Evolutionary conservation across 1,139 yeast genomes (phyloP).

Genomic region (Pichia sp.): DNA sequence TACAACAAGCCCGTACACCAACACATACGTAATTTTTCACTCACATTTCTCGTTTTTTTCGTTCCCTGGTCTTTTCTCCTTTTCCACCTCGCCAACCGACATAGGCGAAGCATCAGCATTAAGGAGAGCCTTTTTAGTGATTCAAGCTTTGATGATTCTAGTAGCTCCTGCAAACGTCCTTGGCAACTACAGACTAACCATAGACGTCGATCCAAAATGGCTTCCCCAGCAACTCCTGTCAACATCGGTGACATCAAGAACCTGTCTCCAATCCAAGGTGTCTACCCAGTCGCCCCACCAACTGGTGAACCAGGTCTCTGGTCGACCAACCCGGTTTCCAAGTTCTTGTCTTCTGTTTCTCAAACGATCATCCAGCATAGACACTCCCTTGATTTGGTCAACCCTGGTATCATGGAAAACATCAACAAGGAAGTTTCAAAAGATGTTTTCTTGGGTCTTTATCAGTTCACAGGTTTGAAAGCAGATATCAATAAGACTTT

Average conservation of each 20-base stretch:
- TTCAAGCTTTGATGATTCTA: not conserved
- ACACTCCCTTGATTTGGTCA: constrained; percentile 70
- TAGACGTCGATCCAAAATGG: constrained; percentile 14
- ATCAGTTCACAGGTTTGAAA: constrained; percentile 91
- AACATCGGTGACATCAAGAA: constrained; percentile 30
- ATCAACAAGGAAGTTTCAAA: constrained; percentile 88
- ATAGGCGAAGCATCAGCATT: not conserved
- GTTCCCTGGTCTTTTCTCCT: not conserved
- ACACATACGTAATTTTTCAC: not conserved
- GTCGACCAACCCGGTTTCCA: constrained; percentile 83
- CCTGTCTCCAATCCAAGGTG: constrained; percentile 56
- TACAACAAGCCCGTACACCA: not conserved
- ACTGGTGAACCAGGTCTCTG: constrained; percentile 54
- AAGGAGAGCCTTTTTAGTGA: not conserved
- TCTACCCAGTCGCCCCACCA: constrained; percentile 48
- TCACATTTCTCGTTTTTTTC: not conserved
- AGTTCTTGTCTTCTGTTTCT: constrained; percentile 75
- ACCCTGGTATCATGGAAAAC: constrained; percentile 95
- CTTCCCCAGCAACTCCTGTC: constrained; percentile 17
- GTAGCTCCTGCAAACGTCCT: not conserved
- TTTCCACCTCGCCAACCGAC: not conserved
- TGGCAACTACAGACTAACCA: not conserved
- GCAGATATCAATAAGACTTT: constrained; percentile 95
- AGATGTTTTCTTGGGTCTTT: constrained; percentile 86
- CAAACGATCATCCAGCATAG: constrained; percentile 73